Conservation (phyloP, 305 asterid species). For the Nicotiana rustica region DNA sequence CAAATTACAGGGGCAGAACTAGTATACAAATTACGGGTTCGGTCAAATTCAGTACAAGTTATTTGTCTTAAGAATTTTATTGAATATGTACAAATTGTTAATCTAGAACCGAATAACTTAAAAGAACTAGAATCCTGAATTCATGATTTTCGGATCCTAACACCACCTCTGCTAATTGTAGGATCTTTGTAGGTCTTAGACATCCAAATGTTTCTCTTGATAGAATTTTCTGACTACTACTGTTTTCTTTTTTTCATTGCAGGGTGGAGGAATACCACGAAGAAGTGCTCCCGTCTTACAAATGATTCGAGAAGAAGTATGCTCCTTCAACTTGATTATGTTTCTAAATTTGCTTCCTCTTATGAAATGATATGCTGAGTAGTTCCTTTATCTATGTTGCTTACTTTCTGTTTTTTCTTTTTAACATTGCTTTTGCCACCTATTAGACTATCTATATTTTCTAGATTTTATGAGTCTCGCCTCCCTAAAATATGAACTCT, state of each 20-base stretch:
- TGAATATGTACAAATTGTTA: no score
- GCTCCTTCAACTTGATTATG: slow-evolving; percentile 40
- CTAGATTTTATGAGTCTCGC: neutral
- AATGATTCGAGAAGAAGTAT: slow-evolving; percentile 87
- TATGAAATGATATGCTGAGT: slow-evolving; percentile 6
- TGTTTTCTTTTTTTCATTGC: slow-evolving; percentile 36
- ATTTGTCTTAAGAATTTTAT: no score
- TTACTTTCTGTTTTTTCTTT: neutral
- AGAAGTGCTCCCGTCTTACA: slow-evolving; percentile 88
- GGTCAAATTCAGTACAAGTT: no score
- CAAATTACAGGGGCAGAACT: no score
- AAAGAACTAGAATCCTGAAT: no score
- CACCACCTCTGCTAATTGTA: no score
- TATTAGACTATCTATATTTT: neutral
- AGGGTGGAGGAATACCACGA: slow-evolving; percentile 97
- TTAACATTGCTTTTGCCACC: neutral
- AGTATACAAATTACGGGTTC: no score
- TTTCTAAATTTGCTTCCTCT: slow-evolving; percentile 28
- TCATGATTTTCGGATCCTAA: no score
- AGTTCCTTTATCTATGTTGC: neutral
- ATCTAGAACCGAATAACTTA: no score
- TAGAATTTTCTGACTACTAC: neutral
- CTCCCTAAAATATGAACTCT: neutral
- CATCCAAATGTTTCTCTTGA: slow-evolving; percentile 15
- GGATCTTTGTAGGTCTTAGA: neutral